Conservation (phyloP, 2,329 filamentous ascomycete genomes). For the Cercospora sp. region DNA sequence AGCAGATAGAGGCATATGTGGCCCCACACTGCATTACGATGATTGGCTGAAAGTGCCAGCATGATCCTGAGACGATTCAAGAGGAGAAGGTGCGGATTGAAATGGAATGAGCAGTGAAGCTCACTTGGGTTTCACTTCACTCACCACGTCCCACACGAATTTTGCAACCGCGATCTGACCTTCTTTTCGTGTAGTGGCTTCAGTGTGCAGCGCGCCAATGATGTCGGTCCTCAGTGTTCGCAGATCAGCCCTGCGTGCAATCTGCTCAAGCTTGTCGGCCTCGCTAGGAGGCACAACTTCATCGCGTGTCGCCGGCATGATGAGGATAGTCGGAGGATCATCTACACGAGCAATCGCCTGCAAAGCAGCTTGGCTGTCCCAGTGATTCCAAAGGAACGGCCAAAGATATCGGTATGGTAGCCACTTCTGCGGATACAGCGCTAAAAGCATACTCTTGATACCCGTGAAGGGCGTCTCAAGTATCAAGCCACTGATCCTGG, state of each 20-base stretch:
- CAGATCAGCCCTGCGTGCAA: conserved; percentile 41
- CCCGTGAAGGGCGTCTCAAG: conserved; percentile 77
- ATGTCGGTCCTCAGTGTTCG: conserved; percentile 44
- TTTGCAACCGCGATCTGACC: conserved; percentile 44
- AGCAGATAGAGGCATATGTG: background rate
- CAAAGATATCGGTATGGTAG: conserved; percentile 73
- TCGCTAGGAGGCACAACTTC: conserved; percentile 61
- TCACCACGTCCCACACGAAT: conserved; percentile 18
- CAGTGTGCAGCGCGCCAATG: conserved; percentile 52
- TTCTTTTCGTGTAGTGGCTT: conserved; percentile 47
- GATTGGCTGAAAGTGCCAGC: background rate
- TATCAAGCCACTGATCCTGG: conserved; percentile 53
- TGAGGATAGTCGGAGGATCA: conserved; percentile 43
- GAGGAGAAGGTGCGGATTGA: background rate
- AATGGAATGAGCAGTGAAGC: background rate
- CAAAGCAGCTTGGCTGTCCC: conserved; percentile 51
- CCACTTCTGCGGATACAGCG: conserved; percentile 76
- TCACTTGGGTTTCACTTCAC: background rate
- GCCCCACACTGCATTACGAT: background rate
- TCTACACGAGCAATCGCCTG: conserved; percentile 39
- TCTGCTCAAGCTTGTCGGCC: conserved; percentile 53
- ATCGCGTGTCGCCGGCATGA: conserved; percentile 59
- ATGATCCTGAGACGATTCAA: background rate
- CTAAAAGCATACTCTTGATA: conserved; percentile 67
- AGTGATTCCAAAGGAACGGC: conserved; percentile 67